Evolutionary conservation across 441 rosid genomes (phyloP), one percentile per base, ranked within the genome.

Genomic region (Flueggea neowawraea): DNA sequence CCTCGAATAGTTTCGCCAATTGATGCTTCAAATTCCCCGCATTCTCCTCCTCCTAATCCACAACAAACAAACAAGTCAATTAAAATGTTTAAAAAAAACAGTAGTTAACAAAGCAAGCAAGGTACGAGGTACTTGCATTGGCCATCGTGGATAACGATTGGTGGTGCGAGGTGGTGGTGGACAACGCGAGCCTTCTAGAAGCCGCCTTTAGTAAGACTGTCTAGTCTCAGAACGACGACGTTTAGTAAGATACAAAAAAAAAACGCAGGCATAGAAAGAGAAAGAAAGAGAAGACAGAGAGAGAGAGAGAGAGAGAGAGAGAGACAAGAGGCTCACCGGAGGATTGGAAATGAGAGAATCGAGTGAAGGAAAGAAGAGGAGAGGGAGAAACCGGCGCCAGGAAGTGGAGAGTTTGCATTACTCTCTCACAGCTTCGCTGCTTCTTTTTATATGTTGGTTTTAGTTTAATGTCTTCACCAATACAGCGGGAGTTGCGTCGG

Each of bases 141-240:
- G 92, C 92, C 98, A 88, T 92, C 12, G 92, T 75, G 57, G 87
- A 74, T 36, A 36, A 36, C 7, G 32, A 69, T 4, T 0, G 85
- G 62, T 44, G 48, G 80, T 6, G 61, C 47, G 50, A 4, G 5
- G 6, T 9, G 14, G 50, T 84, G n/a, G 77, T 68, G 2, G 79
- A 65, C 36, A 57, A 78, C 60, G 57, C 65, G 52, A 81, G 75
- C 65, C 78, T 77, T 65, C 80, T 78, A 77, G 80, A 78, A 16
- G 81, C 69, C 44, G 61, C 78, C 70, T 79, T 83, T 77, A 79
- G 64, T 63, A 84, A 66, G 66, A 64, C 98, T 89, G 90, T 74
- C 96, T 91, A 89, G 80, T 84, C 78, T 71, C 73, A 65, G 61
- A 70, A 61, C 52, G n/a, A 69, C 62, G 55, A 6, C 32, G 10